Evolutionary conservation across 768 basidiomycete genomes (phyloP).

Genomic region (Xerocomus brunneocitrinus): DNA sequence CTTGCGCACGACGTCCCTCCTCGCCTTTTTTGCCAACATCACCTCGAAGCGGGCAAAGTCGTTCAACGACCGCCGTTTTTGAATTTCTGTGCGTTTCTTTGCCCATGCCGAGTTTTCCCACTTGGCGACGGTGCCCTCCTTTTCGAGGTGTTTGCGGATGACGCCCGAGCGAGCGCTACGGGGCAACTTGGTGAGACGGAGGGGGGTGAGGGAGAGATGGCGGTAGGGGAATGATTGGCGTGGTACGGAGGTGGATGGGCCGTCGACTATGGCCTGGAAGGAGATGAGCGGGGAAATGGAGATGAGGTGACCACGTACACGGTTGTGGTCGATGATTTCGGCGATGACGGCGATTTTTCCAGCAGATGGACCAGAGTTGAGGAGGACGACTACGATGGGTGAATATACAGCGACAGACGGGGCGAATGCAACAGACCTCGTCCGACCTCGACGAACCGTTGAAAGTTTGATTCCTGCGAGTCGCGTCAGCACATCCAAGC

Average conservation of each 20-base stretch:
- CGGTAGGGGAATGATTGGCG: constrained; percentile 91
- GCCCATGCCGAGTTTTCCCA: constrained; percentile 91
- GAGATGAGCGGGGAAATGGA: neutral
- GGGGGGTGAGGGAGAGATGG: constrained; percentile 86
- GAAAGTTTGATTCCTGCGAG: constrained; percentile 78
- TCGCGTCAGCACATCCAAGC: constrained; percentile 17
- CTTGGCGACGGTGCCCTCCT: constrained; percentile 77
- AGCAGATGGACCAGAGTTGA: constrained; percentile 79
- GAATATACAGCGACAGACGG: neutral
- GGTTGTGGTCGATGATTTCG: constrained; percentile 99
- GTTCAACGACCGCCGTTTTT: constrained; percentile 69
- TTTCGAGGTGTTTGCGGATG: constrained; percentile 84
- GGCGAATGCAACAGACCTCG: constrained; percentile 49
- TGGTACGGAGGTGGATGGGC: constrained; percentile 85
- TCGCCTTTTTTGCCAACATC: constrained; percentile 83
- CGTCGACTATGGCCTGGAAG: constrained; percentile 88
- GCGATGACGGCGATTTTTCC: constrained; percentile 94
- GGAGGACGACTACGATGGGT: constrained; percentile 66
- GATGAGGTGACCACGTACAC: constrained; percentile 43
- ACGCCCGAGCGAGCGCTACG: constrained; percentile 79
- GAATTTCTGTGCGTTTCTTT: constrained; percentile 71
- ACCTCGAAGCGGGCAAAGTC: constrained; percentile 93
- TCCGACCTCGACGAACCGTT: constrained; percentile 97
- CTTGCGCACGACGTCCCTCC: constrained; percentile 77
- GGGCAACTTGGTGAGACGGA: constrained; percentile 78